Evolutionary conservation across 306 rosid genomes (phyloP), one percentile per base, ranked within the genome.

Genomic region (Fragaria nilgerrensis): DNA sequence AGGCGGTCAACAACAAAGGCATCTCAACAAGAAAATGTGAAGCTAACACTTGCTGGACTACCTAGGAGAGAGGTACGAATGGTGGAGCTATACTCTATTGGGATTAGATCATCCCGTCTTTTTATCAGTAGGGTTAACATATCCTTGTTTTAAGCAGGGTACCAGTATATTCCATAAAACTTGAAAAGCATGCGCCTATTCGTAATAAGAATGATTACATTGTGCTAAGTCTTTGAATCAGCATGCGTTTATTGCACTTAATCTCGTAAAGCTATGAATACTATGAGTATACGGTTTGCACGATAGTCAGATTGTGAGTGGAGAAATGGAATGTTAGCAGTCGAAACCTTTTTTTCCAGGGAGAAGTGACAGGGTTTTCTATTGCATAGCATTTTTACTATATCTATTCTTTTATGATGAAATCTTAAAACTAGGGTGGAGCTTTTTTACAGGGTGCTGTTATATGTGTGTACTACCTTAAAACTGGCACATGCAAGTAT

Each of bases 11-110:
- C 74, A 43, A 23, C 88, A 75, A 83, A 73, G 44, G 85, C 69
- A 82, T 88, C 80, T 56, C 53, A 72, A 44, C 88, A 81, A 68
- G 84, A 80, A 77, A 74, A 74, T 75, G 87, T 92, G 62, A 92
- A 88, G 66, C 97, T 95, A 73, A 90, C 97, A 79, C 92, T 84
- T 66, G 98, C 98, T 37, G 98, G 98, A 69, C 82, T 90, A 80
- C 98, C 98, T 32, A 87, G 98, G 86, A 90, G 98, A 87, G 98
- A 95, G 97, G 98, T 95, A 85, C 75, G 53, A 41, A 73, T 41
- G 5, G 16, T 1, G 10, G 75, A 50, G 63, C n/a, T 19, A 20
- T 72, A 50, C 62, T 52, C 12, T 56, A 23, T 56, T 56, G 25
- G 39, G 17, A 73, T 43, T n/a, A n/a, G n/a, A n/a, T n/a, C 22